Evolutionary conservation across 1,284 basidiomycete species (phyloP).

Genomic region (Afroboletus lepidellus): DNA sequence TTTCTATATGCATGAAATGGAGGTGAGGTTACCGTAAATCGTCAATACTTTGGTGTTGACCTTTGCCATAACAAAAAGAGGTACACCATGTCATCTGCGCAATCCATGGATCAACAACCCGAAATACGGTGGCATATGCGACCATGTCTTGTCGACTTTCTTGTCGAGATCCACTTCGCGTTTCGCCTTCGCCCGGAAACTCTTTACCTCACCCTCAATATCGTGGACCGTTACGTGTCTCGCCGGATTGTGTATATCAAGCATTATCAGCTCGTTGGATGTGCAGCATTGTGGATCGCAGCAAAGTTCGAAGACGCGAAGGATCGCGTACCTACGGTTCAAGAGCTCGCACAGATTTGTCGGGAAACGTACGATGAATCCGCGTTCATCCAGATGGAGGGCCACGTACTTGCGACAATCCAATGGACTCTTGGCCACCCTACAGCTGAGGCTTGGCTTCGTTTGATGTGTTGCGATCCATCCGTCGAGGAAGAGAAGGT

Average conservation of each 20-base stretch:
- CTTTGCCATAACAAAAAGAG: constrained; percentile 45
- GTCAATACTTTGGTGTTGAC: constrained; percentile 11
- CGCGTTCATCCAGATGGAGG: constrained; percentile 97
- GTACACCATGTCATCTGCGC: constrained; percentile 82
- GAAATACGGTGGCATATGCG: constrained; percentile 98
- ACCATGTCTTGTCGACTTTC: constrained; percentile 97
- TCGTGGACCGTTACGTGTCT: constrained; percentile 98
- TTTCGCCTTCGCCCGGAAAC: constrained; percentile 97
- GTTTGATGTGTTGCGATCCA: constrained; percentile 72
- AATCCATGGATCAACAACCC: constrained; percentile 98
- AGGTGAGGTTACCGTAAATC: constrained; percentile 61
- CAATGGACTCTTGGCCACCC: constrained; percentile 98
- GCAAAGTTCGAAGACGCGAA: constrained; percentile 99
- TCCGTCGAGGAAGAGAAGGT: constrained; percentile 83
- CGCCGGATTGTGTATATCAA: constrained; percentile 98
- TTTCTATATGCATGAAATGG: constrained; percentile 95
- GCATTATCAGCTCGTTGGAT: constrained; percentile 99
- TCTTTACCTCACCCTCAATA: constrained; percentile 96
- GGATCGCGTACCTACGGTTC: constrained; percentile 93
- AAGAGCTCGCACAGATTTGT: constrained; percentile 93
- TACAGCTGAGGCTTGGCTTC: constrained; percentile 96
- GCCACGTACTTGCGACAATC: constrained; percentile 94
- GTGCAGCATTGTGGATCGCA: constrained; percentile 97
- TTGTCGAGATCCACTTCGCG: constrained; percentile 97
- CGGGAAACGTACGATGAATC: constrained; percentile 94